Evolutionary conservation across 225 moss, liverwort and hornwort species (phyloP).

Genomic region (Marchantia polymorpha): DNA sequence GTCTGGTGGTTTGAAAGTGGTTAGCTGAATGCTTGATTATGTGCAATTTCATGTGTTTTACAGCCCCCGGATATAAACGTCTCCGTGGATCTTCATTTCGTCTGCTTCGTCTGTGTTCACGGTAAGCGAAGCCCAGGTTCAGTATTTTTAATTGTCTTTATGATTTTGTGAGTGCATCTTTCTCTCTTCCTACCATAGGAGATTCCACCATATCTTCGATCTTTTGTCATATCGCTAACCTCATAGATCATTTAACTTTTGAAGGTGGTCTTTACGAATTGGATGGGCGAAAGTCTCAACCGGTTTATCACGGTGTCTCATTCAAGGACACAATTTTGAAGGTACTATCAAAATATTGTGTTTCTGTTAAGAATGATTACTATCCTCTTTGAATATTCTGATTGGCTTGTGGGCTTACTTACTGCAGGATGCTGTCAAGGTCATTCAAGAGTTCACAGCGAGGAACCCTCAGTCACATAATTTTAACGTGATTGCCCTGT

Average conservation of each 20-base stretch:
- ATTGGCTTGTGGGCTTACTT: slow-evolving; percentile 12
- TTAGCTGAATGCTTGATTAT: not conserved
- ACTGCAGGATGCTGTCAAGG: slow-evolving; percentile 64
- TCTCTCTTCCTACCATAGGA: not conserved
- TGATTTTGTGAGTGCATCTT: not conserved
- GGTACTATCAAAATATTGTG: slow-evolving; percentile 38
- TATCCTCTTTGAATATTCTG: slow-evolving; percentile 25
- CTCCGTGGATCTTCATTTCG: slow-evolving; percentile 77
- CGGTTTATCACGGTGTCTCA: slow-evolving; percentile 65
- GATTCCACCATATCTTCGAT: not conserved
- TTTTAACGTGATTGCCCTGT: slow-evolving; percentile 74
- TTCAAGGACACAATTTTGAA: slow-evolving; percentile 61
- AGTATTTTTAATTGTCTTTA: not conserved
- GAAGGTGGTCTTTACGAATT: slow-evolving; percentile 71
- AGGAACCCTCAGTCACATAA: slow-evolving; percentile 67
- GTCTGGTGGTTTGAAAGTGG: not conserved
- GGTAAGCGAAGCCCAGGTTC: slow-evolving; percentile 33
- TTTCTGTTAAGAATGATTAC: not conserved
- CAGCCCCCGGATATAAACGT: slow-evolving; percentile 74
- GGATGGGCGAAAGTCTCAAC: slow-evolving; percentile 65
- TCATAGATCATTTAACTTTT: not conserved
- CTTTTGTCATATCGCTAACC: not conserved
- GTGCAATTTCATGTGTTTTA: slow-evolving; percentile 4
- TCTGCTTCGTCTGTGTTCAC: slow-evolving; percentile 72
- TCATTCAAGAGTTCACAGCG: slow-evolving; percentile 61